Evolutionary conservation across 805 yeast species (phyloP), one percentile per base, ranked within the genome.

Genomic region (Clavispora santaluciae): DNA sequence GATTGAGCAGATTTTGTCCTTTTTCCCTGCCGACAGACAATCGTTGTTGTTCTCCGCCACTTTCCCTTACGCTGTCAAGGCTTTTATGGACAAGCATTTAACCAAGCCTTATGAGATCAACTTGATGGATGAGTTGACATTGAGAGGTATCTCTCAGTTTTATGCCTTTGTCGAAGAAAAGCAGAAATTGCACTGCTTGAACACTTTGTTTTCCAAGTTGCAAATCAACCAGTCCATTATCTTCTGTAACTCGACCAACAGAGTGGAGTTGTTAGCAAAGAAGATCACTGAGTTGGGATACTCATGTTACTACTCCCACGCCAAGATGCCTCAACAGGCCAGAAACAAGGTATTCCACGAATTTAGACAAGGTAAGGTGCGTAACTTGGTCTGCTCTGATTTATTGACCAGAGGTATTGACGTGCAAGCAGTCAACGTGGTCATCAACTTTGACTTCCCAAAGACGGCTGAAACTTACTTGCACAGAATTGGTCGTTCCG

Each of bases 331-430:
- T 29, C 98, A 93, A 70, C 83, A 83, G 48, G 95, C 95, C 39
- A 86, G 99, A 76, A 93, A 93, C 70, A 87, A 89, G 61, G 99
- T 93, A 6, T 93, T 93, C 79, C 99, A 93, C 63, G 98, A 93
- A 66, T 93, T 93, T 66, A 86, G 99, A 75, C 95, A 88, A 62
- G 99, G 99, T 37, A 89, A 87, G 63, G 96, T 93, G 59, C 84
- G 99, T 71, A 93, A 93, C 60, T 75, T 93, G 57, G 99, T 93
- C 30, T 93, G 99, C 69, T 86, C 98, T 1, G 99, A 93, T 70
- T 74, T 93, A 48, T 77, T 93, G 81, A 97, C 98, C 28, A 81
- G 98, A 70, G 98, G 99, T 78, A 93, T 93, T 57, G 99, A 93
- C 75, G 91, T 93, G 56, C 98, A 93, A 68, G 98, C 98, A 6